Conservation (phyloP, 768 basidiomycete species). For the Paxillus ammoniavirescens region DNA sequence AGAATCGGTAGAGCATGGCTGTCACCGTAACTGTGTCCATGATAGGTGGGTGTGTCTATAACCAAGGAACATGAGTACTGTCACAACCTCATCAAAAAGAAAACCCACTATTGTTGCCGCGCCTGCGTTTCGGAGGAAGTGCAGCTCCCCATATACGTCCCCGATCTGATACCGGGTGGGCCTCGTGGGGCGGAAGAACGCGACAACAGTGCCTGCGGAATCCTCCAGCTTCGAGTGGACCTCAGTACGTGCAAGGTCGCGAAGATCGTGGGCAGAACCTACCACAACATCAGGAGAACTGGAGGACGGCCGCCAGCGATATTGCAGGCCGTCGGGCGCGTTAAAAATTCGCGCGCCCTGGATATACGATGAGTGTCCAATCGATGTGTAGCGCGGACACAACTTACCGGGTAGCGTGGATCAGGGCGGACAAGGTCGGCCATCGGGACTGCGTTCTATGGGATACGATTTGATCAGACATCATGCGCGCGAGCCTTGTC, state of each 20-base stretch:
- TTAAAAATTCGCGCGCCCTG: slow-evolving; percentile 71
- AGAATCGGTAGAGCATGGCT: slow-evolving; percentile 83
- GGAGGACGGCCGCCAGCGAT: slow-evolving; percentile 75
- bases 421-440: slow-evolving; percentile 76
- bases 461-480: slow-evolving; percentile 27
- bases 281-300: slow-evolving; percentile 61
- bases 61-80: slow-evolving; percentile 21
- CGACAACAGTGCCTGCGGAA: slow-evolving; percentile 63
- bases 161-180: slow-evolving; percentile 82
- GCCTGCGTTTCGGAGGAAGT: slow-evolving; percentile 77
- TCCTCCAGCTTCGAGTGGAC: slow-evolving; percentile 61
- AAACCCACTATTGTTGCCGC: slow-evolving; percentile 72
- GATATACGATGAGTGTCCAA: slow-evolving; percentile 16
- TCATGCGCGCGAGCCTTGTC: slow-evolving; percentile 11
- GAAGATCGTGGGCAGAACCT: slow-evolving; percentile 25
- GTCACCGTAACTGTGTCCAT: slow-evolving; percentile 88
- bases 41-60: slow-evolving; percentile 81
- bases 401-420: slow-evolving; percentile 56
- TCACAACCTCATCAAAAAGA: slow-evolving; percentile 19
- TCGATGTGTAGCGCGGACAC: slow-evolving; percentile 10
- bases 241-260: slow-evolving; percentile 5
- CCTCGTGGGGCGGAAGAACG: slow-evolving; percentile 76
- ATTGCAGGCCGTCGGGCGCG: slow-evolving; percentile 78
- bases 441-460: slow-evolving; percentile 76
- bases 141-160: slow-evolving; percentile 83